Base-by-base conservation (phyloP, 1,284 basidiomycete species). In the Cystobasidiaceae sp. region DNA sequence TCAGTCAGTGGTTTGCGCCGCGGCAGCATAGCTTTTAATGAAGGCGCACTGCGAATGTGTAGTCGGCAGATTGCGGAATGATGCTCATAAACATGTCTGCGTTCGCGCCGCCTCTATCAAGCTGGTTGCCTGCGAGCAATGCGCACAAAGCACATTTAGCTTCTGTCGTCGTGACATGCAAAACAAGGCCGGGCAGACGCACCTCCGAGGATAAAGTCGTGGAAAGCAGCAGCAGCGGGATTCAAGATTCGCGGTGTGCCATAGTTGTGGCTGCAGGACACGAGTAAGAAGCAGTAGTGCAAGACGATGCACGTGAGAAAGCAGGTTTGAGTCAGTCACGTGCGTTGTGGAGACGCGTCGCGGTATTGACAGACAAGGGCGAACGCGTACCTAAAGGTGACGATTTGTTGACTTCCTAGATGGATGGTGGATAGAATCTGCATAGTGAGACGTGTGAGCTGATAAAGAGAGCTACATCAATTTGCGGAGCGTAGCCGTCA, bases 1-100 rank as follows among this genome's bases (percentile, higher is more conserved):
- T 56, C 54, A 56, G 54, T 28, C 19, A 4, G 11, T 39, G 11
- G 37, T n/a, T n/a, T n/a, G n/a, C n/a, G n/a, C n/a, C n/a, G n/a
- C n/a, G n/a, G n/a, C n/a, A n/a, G n/a, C n/a, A n/a, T n/a, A n/a
- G n/a, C n/a, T n/a, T n/a, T n/a, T n/a, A n/a, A n/a, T n/a, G n/a
- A n/a, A 23, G 9, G 17, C 52, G 28, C n/a, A 56, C 54, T 27
- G 67, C 67, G 56, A 68, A 66, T 3, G 71, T 70, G 67, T 72
- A 73, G 55, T 71, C 58, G n/a, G 63, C 68, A 5, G 58, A 65
- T 34, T 68, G 68, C 52, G 71, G 71, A 48, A 73, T 72, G 45
- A 63, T 50, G 4, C 61, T 68, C 25, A 68, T 67, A 48, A 70
- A 64, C 5, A 52, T 27, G 52, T 73, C 72, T 33, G 68, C 37